A percentile compares a stretch with the other conserved stretches of the same genome.
These are phyloP conservation scores for Verticillium isaacii DNA, from an alignment of 2,329 filamentous ascomycete genomes.

Conservation along the genomic window DNA sequence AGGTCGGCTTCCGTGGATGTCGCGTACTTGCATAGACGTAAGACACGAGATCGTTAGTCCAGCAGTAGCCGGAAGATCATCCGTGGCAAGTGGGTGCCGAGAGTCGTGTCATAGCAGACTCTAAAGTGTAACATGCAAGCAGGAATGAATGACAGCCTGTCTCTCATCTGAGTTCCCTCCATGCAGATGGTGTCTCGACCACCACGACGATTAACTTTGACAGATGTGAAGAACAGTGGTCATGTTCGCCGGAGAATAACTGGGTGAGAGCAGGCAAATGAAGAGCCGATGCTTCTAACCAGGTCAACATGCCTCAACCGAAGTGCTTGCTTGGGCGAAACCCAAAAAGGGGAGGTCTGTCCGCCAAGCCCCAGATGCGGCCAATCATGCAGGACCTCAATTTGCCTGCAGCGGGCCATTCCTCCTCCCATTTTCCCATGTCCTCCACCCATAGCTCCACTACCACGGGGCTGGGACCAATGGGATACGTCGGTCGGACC, in stretches of 20 bases:
- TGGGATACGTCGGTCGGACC: background rate
- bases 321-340: conserved; percentile 1
- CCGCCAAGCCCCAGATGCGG: background rate
- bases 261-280: background rate
- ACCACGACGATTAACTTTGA: background rate
- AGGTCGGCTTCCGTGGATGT: no score
- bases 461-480: background rate
- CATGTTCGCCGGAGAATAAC: background rate
- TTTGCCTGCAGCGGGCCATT: conserved; percentile 4
- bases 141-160: no score
- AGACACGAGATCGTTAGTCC: background rate
- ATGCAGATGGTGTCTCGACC: background rate
- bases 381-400: conserved; percentile 1
- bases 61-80: no score
- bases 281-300: background rate
- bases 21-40: background rate
- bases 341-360: background rate
- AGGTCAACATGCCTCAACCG: background rate
- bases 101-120: no score
- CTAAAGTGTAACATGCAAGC: no score
- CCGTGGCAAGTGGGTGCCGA: no score
- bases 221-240: background rate
- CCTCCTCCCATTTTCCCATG: background rate
- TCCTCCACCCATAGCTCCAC: background rate
- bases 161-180: no score